Evolutionary conservation across 192 early-diverging fungal species (phyloP).

Genomic region (Backusella tuberculispora): DNA sequence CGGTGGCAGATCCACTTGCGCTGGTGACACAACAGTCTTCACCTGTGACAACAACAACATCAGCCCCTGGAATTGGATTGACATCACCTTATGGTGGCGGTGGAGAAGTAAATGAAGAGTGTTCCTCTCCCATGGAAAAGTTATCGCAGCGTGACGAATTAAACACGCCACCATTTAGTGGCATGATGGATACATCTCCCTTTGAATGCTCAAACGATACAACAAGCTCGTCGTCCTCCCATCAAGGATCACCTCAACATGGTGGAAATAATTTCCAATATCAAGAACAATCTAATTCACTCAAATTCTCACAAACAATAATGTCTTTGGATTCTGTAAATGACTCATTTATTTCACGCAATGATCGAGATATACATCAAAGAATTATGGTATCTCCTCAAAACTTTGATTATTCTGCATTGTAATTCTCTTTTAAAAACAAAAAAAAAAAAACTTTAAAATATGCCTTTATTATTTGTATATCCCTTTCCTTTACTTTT

Average conservation of each 20-base stretch:
- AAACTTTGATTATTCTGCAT: background rate
- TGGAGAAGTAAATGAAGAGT: constrained; percentile 6
- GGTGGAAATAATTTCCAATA: background rate
- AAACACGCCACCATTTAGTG: background rate
- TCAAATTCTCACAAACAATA: background rate
- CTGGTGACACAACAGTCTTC: constrained; percentile 20
- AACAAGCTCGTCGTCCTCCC: background rate
- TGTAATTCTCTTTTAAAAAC: background rate
- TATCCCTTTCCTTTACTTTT: background rate
- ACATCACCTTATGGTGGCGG: constrained; percentile 3
- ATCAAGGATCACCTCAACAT: constrained; percentile 2
- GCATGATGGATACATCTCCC: constrained; percentile 14
- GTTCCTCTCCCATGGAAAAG: constrained; percentile 7
- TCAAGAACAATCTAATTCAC: constrained; percentile 9
- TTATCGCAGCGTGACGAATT: background rate
- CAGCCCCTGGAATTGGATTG: constrained; percentile 17
- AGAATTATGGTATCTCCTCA: constrained; percentile 1
- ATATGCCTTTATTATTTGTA: constrained; percentile 11
- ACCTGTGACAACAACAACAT: constrained; percentile 25
- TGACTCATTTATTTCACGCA: constrained; percentile 8
- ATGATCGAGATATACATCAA: constrained; percentile 12
- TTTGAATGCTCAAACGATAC: constrained; percentile 12
- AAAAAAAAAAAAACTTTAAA: background rate
- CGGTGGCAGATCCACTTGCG: constrained; percentile 21
- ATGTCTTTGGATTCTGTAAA: constrained; percentile 9